These are phyloP conservation scores for Citrullus colocynthis DNA, from an alignment of 306 rosid genomes.

Conservation along the genomic window DNA sequence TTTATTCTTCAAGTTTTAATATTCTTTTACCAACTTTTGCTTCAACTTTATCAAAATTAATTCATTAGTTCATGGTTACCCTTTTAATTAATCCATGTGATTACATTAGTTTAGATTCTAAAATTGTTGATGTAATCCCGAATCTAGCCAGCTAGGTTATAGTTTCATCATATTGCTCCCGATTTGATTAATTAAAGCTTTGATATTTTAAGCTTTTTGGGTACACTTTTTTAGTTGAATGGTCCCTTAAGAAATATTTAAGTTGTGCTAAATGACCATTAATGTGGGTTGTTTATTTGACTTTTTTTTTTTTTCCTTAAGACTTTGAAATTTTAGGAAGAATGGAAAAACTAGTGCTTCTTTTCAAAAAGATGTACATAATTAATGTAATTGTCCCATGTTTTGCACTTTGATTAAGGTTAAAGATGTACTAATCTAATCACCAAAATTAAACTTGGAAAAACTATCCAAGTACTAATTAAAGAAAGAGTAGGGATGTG, in stretches of 20 bases:
- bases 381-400: background rate
- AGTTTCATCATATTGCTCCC: background rate
- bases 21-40: background rate
- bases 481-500: background rate
- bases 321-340: background rate
- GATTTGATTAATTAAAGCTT: background rate
- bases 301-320: too few relatives aligned
- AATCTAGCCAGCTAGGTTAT: background rate
- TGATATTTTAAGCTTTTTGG: background rate
- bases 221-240: background rate
- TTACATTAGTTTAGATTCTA: background rate
- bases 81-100: background rate
- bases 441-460: too few relatives aligned
- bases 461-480: background rate
- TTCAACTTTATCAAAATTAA: background rate
- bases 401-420: background rate
- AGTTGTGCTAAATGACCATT: background rate
- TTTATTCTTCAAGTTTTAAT: background rate
- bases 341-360: background rate
- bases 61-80: background rate
- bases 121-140: background rate
- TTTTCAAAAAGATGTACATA: background rate
- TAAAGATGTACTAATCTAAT: background rate
- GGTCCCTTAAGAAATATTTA: background rate
- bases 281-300: background rate